Base-by-base conservation (phyloP, 352 stramenopile species). In the Globisporangium spiculum region DNA sequence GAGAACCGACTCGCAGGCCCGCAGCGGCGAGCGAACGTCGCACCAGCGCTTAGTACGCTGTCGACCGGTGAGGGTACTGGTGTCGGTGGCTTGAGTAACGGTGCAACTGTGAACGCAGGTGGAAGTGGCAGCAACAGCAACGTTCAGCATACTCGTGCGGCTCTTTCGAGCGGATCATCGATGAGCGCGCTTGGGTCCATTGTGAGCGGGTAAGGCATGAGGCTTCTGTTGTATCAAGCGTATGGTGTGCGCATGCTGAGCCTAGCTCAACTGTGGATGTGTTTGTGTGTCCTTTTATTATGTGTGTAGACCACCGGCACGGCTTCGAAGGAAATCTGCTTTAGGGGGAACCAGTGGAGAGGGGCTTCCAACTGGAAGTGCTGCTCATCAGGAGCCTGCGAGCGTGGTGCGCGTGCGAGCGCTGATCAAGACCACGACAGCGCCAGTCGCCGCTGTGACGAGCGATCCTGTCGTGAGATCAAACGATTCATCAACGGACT, bases 1-100 rank as follows among this genome's bases (percentile, higher is more conserved):
- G 77, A 87, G 64, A 87, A 84, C 55, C 64, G 66, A 6, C n/a
- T 38, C 41, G 30, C 44, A 20, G 67, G 61, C 7, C 52, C 53
- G 3, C 34, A 44, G 53, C 61, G 67, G 26, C 67, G 67, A 50
- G 36, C 60, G 36, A 68, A 63, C 18, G 46, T 52, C 7, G 3
- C 38, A 1, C 30, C 65, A 14, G 56, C n/a, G 14, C 56, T 50
- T 44, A 32, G 32, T 22, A 30, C 56, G 20, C n/a, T 62, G 4
- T 32, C 56, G 56, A 50, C 32, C 4, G 32, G 30, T 12, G 32
- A 10, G 18, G 22, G 9, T 52, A 20, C 4, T 50, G 56, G 30
- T 20, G 9, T 12, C n/a, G 32, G 56, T 12, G 56, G 56, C n/a
- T 20, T 48, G 36, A 59, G 26, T 27, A 58, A 55, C 32, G 46